Conservation (phyloP, 441 rosid species). For the Flueggea neowawraea region DNA sequence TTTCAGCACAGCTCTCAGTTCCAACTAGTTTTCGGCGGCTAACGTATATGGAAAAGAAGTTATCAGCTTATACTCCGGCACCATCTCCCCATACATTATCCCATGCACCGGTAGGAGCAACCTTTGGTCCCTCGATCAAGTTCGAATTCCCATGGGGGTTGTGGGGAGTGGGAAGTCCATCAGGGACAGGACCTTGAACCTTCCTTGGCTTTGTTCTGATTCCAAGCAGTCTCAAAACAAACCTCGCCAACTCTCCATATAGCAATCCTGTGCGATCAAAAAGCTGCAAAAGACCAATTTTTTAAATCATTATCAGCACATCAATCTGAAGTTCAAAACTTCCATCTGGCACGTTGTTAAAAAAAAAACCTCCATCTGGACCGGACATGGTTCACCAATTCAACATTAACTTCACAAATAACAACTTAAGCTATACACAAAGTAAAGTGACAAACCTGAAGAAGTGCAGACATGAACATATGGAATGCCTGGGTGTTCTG, state of each 20-base stretch:
- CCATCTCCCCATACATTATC: constrained; percentile 81
- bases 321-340: background rate
- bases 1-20: background rate
- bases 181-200: constrained; percentile 59
- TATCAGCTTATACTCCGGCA: background rate
- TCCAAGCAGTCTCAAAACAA: constrained; percentile 84
- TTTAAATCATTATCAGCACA: background rate
- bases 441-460: constrained; percentile 55
- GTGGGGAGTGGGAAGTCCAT: constrained; percentile 56
- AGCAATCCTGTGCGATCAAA: constrained; percentile 82
- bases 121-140: constrained; percentile 77
- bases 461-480: constrained; percentile 96
- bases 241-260: constrained; percentile 96
- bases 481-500: constrained; percentile 98
- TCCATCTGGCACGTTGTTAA: no score
- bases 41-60: background rate
- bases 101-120: constrained; percentile 71
- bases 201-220: constrained; percentile 64
- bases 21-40: background rate
- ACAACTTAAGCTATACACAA: no score
- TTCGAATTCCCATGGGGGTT: constrained; percentile 59
- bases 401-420: background rate
- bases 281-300: constrained; percentile 46
- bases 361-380: background rate
- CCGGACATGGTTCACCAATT: background rate